These are phyloP conservation scores for Chaetothyriales sp. DNA, from an alignment of 2,329 filamentous ascomycete genomes.

Conservation along the genomic window DNA sequence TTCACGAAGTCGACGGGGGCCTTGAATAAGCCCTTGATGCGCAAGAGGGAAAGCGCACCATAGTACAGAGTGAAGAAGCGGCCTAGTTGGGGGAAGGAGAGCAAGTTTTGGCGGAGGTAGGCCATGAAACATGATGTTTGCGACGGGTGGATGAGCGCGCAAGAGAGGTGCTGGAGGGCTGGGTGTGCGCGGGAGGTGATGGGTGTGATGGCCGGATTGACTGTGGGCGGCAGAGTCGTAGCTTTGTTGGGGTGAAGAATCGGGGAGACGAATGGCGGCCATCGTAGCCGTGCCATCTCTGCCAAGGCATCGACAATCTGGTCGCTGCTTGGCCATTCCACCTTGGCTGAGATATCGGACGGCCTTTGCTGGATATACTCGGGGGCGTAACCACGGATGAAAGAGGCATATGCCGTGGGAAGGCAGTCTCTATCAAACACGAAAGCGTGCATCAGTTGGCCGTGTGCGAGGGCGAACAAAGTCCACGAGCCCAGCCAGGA, in stretches of 20 bases:
- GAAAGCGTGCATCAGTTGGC: conserved; percentile 62
- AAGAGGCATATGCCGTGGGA: conserved; percentile 48
- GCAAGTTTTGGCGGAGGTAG: conserved; percentile 75
- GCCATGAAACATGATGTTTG: conserved; percentile 81
- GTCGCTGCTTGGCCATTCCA: conserved; percentile 62
- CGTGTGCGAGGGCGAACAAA: conserved; percentile 61
- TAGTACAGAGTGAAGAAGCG: conserved; percentile 63
- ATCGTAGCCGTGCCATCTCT: conserved; percentile 65
- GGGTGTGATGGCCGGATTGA: conserved; percentile 56
- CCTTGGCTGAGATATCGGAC: conserved; percentile 47
- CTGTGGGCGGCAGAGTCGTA: conserved; percentile 45
- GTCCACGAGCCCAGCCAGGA: conserved; percentile 80
- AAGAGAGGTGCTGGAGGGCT: conserved; percentile 64
- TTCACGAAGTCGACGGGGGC: conserved; percentile 56
- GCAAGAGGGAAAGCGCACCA: conserved; percentile 51
- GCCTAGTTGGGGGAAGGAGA: conserved; percentile 63
- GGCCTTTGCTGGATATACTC: conserved; percentile 68
- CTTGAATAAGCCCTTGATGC: conserved; percentile 54
- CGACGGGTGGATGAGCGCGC: conserved; percentile 73
- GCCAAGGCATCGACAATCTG: conserved; percentile 71
- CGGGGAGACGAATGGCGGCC: conserved; percentile 77
- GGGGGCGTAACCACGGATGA: conserved; percentile 57
- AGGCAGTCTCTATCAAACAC: conserved; percentile 66
- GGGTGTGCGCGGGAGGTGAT: conserved; percentile 78
- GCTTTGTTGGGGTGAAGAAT: conserved; percentile 65